Evolutionary conservation across 2,329 filamentous ascomycete species (phyloP), one percentile per base, ranked within the genome.

Genomic region (Stagonosporopsis vannaccii): DNA sequence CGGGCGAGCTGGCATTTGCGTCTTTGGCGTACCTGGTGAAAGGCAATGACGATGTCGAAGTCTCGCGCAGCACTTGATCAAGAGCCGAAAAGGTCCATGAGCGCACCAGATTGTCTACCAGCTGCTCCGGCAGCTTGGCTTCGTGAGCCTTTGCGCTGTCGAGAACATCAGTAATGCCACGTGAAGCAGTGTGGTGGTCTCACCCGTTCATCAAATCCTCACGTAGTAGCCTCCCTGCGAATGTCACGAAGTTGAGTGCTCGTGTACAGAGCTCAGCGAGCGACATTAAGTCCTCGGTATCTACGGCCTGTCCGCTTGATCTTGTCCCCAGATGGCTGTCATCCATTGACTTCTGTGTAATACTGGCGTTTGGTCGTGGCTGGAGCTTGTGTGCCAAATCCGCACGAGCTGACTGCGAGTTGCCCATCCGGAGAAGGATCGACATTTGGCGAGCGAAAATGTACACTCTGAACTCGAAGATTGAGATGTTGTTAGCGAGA

Each of bases 401-500:
- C n/a, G 76, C 67, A 51, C 76, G 72, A n/a, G 77, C 71, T 8
- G 75, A 75, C 13, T 75, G 70, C 36, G 77, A 77, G 69, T 94
- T 95, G n/a, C 90, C 92, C 1, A 96, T 83, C 4, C 93, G 86
- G 12, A 97, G 81, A 1, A 98, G 82, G 0, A 99, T 78, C 2
- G 90, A 85, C 60, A 97, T 86, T 68, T 99, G 94, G 22, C 95
- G 86, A 3, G 92, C 88, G 74, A 98, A 99, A 12, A 99, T 87
- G 73, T 99, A 99, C 65, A 90, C 91, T 45, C 91, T 85, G 73
- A 99, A 98, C 75, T 99, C 95, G 71, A 98, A 97, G 2, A 97
- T 83, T 0, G 95, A 99, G 32, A 99, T 96, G 63, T 97, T 91
- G 78, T 96, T 99, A 13, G 91, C 89, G 35, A 99, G 81, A 44